phyloP scores from a whole-genome alignment of 2,329 filamentous ascomycete genomes.

The Fusarium poae region DNA sequence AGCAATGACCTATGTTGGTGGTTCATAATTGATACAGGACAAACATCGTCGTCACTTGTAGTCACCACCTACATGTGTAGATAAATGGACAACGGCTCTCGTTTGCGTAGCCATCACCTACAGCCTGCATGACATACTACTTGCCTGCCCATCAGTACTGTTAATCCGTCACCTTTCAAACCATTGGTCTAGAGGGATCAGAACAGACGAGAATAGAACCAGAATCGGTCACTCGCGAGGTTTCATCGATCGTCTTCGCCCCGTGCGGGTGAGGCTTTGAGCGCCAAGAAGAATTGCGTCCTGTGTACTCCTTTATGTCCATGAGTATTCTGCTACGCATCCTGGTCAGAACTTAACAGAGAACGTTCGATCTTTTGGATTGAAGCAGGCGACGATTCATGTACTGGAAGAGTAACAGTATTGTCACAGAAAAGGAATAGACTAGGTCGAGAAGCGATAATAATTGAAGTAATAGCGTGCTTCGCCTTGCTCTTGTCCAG shows the following conservation, averaged over 20 bases:
- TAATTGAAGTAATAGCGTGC: background rate
- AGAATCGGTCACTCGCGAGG: background rate
- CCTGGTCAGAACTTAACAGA: conserved; percentile 1
- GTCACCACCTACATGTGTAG: background rate
- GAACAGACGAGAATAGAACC: background rate
- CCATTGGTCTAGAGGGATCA: background rate
- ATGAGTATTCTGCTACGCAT: conserved; percentile 15
- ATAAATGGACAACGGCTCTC: conserved; percentile 21
- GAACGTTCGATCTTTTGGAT: conserved; percentile 8
- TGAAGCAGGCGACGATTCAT: conserved; percentile 6
- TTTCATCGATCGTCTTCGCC: conserved; percentile 13
- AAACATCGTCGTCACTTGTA: conserved; percentile 21
- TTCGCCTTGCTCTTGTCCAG: background rate
- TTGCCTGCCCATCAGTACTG: background rate
- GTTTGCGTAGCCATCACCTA: conserved; percentile 23
- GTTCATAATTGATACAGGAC: background rate
- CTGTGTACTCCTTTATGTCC: conserved; percentile 3
- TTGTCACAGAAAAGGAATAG: background rate
- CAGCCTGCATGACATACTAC: conserved; percentile 26
- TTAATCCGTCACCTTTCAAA: conserved; percentile 2
- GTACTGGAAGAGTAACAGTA: background rate
- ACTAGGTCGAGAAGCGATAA: background rate
- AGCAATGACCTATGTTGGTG: background rate
- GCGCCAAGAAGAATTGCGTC: conserved; percentile 7
- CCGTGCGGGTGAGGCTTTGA: conserved; percentile 12